Percentiles rank a stretch among this genome's conserved stretches.
These are phyloP conservation scores for Penicillium goetzii DNA, from an alignment of 495 filamentous ascomycete genomes.

Conservation along the genomic window DNA sequence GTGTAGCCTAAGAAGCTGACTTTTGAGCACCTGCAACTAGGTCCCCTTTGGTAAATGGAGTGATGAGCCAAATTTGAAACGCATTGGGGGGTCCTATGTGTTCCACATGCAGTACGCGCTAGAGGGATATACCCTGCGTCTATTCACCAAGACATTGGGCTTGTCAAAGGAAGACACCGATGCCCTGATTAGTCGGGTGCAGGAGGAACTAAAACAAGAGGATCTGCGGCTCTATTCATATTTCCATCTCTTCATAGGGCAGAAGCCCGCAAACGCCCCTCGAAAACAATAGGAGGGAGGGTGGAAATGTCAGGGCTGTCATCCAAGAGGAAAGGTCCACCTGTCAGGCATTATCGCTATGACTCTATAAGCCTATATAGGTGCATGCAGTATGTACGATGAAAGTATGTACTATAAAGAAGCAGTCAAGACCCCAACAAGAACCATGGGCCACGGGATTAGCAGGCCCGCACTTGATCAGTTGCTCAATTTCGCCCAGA, in stretches of 20 bases:
- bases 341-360: too few species aligned
- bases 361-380: too few species aligned
- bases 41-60: neutral
- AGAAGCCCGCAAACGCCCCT: neutral
- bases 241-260: neutral
- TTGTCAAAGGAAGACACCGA: neutral
- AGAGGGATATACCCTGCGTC: neutral
- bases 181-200: neutral
- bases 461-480: neutral
- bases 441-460: neutral
- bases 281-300: neutral
- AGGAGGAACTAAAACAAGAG: neutral
- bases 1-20: neutral
- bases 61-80: neutral
- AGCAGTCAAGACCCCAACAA: neutral
- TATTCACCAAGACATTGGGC: neutral
- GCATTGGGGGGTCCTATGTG: neutral
- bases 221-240: slow-evolving; percentile 2
- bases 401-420: neutral
- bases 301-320: neutral
- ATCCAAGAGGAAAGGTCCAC: too few species aligned
- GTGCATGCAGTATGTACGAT: too few species aligned
- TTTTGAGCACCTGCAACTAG: neutral
- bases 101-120: neutral
- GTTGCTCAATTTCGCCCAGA: neutral